Conservation (phyloP, 164 flowering plant genomes). For the Tinospora cordifolia region DNA sequence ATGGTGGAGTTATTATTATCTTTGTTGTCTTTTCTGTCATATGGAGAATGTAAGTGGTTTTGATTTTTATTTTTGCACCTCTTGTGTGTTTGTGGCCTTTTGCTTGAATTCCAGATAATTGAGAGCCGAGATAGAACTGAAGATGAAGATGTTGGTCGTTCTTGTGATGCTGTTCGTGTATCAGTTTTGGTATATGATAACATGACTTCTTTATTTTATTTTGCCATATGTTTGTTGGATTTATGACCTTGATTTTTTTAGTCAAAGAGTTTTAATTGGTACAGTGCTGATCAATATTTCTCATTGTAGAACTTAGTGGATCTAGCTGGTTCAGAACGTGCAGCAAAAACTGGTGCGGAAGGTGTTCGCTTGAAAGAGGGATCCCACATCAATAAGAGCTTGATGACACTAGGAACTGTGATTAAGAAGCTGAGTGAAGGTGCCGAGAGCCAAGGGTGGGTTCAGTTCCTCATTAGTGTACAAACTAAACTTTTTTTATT, state of each 20-base stretch:
- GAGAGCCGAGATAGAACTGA: slow-evolving; percentile 79
- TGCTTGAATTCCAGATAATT: slow-evolving; percentile 60
- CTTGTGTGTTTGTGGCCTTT: slow-evolving; percentile 2
- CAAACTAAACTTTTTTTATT: neutral
- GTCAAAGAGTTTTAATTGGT: neutral
- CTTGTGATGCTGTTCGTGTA: slow-evolving; percentile 97
- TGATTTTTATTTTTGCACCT: neutral
- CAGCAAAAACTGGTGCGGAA: slow-evolving; percentile 97
- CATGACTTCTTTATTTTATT: neutral
- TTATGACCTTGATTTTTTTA: too few relatives aligned
- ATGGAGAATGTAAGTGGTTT: neutral
- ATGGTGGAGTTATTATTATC: slow-evolving; percentile 48
- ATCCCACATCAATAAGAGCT: slow-evolving; percentile 92
- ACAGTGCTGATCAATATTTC: neutral
- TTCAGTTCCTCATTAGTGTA: slow-evolving; percentile 8
- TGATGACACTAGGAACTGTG: slow-evolving; percentile 97
- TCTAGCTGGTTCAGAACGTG: slow-evolving; percentile 98
- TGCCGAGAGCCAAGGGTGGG: slow-evolving; percentile 92
- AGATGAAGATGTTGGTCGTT: slow-evolving; percentile 39
- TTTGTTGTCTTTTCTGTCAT: neutral
- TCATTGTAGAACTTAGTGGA: slow-evolving; percentile 74
- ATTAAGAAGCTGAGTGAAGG: slow-evolving; percentile 96
- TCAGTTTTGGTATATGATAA: slow-evolving; percentile 68
- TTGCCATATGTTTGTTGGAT: neutral
- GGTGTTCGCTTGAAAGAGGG: slow-evolving; percentile 96